Evolutionary conservation across 2,329 filamentous ascomycete genomes (phyloP), one percentile per base, ranked within the genome.

Genomic region (Ceratocystis cacaofunesta): DNA sequence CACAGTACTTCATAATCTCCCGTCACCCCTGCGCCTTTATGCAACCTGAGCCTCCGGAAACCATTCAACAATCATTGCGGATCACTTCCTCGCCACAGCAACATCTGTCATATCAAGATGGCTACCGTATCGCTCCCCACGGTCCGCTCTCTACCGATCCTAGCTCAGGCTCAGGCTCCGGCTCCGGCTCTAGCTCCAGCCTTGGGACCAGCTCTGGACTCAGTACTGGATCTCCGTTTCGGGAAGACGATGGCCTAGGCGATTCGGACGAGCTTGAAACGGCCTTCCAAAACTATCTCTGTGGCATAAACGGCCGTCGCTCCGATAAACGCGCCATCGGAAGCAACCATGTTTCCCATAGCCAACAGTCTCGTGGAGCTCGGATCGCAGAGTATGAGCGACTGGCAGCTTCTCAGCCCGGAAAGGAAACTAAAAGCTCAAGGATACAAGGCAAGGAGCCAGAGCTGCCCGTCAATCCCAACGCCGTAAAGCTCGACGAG

Each of bases 201-300:
- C 22, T 25, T n/a, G 48, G 12, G n/a, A 8, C 48, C 10, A 25
- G 22, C 10, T 5, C 48, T 52, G 48, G 6, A 25, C 36, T 41
- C 10, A 15, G 10, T 41, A 5, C 48, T 8, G 6, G n/a, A 3
- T 61, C 44, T 7, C 30, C 44, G 61, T n/a, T 63, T 28, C 43
- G 12, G 15, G 44, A 63, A 19, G 17, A 46, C 15, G 25, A 63
- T 10, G n/a, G 25, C 10, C 15, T 28, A 7, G 43, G 50, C n/a
- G 61, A 63, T 22, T 46, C 5, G 22, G 61, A 63, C n/a, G 44
- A 63, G 25, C 61, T 63, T 30, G 61, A 63, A 46, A 30, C 44
- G 5, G 61, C 43, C 28, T 63, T 63, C 44, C 61, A 63, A n/a
- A 50, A 50, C 30, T 63, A 63, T 19, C 61, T 63, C 61, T 63